A percentile compares a stretch with the other conserved stretches of the same genome.
Conservation (phyloP, 2,329 filamentous ascomycete species). For the Xylaria digitata region DNA sequence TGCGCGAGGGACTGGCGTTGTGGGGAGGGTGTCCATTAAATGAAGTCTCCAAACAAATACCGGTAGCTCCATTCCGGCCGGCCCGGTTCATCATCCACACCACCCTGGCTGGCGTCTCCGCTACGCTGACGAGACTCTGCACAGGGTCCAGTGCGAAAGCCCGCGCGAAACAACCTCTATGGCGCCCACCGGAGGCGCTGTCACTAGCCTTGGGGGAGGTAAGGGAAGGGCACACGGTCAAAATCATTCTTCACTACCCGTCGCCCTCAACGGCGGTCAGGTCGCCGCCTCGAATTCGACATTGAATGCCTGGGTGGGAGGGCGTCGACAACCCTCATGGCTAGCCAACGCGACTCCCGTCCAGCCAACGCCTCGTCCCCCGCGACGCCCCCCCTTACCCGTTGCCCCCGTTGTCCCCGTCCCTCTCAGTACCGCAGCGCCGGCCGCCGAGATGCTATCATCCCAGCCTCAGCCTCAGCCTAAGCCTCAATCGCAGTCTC, state of each 20-base stretch:
- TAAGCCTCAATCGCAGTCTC: conserved; percentile 16
- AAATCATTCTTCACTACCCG: not conserved
- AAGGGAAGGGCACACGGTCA: conserved; percentile 16
- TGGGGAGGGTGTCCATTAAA: conserved; percentile 14
- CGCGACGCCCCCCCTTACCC: conserved; percentile 31
- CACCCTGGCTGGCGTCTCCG: conserved; percentile 29
- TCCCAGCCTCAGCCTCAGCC: conserved; percentile 22
- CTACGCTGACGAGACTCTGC: conserved; percentile 26
- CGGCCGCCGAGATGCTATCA: conserved; percentile 25
- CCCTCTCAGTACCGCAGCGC: conserved; percentile 26
- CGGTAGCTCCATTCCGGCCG: conserved; percentile 21
- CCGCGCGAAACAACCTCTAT: conserved; percentile 34
- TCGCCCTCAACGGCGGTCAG: conserved; percentile 39
- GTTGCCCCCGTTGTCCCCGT: conserved; percentile 12
- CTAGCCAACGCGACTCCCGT: conserved; percentile 48
- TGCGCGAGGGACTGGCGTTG: conserved; percentile 5
- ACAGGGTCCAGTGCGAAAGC: conserved; percentile 23
- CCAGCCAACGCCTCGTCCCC: conserved; percentile 48
- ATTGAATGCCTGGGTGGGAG: conserved; percentile 54
- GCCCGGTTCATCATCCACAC: conserved; percentile 24
- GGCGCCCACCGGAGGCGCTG: conserved; percentile 44
- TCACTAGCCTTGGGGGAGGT: conserved; percentile 20
- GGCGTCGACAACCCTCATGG: conserved; percentile 52
- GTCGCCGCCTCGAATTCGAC: conserved; percentile 57
- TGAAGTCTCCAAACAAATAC: conserved; percentile 5